Evolutionary conservation across 306 rosid species (phyloP).

Genomic region (Mucuna pruriens): DNA sequence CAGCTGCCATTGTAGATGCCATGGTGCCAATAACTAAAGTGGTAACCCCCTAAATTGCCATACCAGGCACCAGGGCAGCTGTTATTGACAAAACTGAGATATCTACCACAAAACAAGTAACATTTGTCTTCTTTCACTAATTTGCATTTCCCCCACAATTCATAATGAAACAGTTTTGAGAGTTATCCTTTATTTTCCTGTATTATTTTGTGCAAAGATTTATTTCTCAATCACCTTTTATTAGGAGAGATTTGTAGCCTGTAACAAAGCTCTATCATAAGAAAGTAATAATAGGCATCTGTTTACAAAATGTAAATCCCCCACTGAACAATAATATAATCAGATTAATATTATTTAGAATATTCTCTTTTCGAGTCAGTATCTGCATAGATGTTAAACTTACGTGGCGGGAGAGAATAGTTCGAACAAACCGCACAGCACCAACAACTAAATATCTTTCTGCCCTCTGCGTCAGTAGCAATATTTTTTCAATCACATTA

Average conservation of each 20-base stretch:
- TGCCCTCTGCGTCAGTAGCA: conserved; percentile 73
- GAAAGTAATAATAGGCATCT: neutral
- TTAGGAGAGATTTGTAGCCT: neutral
- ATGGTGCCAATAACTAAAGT: neutral
- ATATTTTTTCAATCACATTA: conserved; percentile 74
- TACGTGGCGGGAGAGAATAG: conserved; percentile 85
- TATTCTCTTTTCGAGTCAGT: neutral
- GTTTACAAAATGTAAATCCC: neutral
- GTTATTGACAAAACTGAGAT: conserved; percentile 28
- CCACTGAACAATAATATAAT: neutral
- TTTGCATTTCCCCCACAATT: neutral
- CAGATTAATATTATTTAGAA: neutral
- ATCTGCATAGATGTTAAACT: conserved; percentile 30
- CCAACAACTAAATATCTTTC: conserved; percentile 89
- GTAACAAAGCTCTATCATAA: neutral
- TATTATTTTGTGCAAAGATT: neutral
- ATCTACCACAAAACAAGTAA: neutral
- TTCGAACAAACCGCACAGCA: conserved; percentile 91
- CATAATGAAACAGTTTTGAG: neutral
- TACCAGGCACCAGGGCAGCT: neutral
- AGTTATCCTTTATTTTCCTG: neutral
- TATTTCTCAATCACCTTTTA: neutral
- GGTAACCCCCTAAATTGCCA: neutral
- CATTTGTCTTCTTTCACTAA: conserved; percentile 2
- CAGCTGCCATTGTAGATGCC: neutral